Conservation (phyloP, 2,329 filamentous ascomycete species). For the Cyclaneusma minus region DNA sequence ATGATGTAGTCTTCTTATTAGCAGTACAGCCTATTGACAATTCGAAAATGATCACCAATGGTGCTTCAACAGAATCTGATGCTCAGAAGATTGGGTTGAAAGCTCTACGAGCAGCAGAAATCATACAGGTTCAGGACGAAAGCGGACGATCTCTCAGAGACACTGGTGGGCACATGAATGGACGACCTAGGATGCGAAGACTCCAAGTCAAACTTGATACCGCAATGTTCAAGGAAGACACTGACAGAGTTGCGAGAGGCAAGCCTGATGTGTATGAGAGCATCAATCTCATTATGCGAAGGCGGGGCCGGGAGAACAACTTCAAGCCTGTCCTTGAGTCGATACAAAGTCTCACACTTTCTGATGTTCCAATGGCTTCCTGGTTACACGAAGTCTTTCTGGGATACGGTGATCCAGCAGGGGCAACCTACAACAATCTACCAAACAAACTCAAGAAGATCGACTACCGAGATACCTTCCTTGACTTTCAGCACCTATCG, state of each 20-base stretch:
- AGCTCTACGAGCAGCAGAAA: slow-evolving; percentile 65
- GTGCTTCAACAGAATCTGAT: slow-evolving; percentile 28
- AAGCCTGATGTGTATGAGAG: slow-evolving; percentile 66
- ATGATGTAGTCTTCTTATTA: slow-evolving; percentile 82
- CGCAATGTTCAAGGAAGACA: slow-evolving; percentile 62
- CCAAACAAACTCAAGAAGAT: slow-evolving; percentile 62
- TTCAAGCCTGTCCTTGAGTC: slow-evolving; percentile 90
- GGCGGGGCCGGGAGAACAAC: slow-evolving; percentile 85
- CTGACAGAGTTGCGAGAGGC: slow-evolving; percentile 45
- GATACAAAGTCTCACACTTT: slow-evolving; percentile 71
- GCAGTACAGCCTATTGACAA: slow-evolving; percentile 49
- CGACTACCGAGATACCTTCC: slow-evolving; percentile 86
- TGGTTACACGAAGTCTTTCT: slow-evolving; percentile 97
- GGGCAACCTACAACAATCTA: slow-evolving; percentile 73
- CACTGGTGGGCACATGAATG: slow-evolving; percentile 41
- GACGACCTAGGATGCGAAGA: slow-evolving; percentile 44
- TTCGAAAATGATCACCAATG: slow-evolving; percentile 36
- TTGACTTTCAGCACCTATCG: slow-evolving; percentile 88
- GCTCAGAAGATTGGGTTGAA: slow-evolving; percentile 51
- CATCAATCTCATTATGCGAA: slow-evolving; percentile 74
- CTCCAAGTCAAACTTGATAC: slow-evolving; percentile 73
- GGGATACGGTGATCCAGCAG: slow-evolving; percentile 87
- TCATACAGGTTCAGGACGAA: slow-evolving; percentile 76
- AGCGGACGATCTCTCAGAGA: slow-evolving; percentile 62
- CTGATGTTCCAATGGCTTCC: slow-evolving; percentile 69